Evolutionary conservation across 352 stramenopile genomes (phyloP), one percentile per base, ranked within the genome.

Genomic region (Pythium sukuiense): DNA sequence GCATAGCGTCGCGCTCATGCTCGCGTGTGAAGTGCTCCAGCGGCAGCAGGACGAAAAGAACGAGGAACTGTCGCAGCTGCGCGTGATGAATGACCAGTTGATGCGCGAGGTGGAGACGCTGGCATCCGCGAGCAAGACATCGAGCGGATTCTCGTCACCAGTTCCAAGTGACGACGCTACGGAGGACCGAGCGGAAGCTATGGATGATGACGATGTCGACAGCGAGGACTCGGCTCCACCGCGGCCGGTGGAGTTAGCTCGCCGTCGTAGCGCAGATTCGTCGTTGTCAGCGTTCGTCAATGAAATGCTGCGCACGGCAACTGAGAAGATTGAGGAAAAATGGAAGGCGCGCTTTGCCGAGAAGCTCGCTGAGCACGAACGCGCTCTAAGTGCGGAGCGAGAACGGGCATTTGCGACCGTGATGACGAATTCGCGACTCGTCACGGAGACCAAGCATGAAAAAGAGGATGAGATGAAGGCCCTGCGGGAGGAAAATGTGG

Each of bases 291-390:
- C 74, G n/a, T 91, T 88, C 62, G 82, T 93, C 50, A 82, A 84
- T 29, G 73, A 82, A 37, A 88, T 92, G 54, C 62, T 93, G 43
- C 83, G 89, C 45, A 85, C 87, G 39, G 85, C 85, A 3, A 92
- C 85, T 1, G 81, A 93, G 43, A 83, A 90, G 57, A 93, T 93
- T 46, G 83, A 93, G 61, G 79, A 90, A 29, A 93, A 92, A 59
- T 93, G 85, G 85, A 90, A 87, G 59, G 72, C 72, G 27, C 79
- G 85, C 11, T 92, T 93, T 61, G 77, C 82, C 0, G 81, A 90
- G 41, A 81, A 91, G 56, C 59, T 87, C 13, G 77, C 70, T 1
- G 85, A 93, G 27, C 80, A 91, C 30, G 83, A 92, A 45, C 79
- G 85, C 35, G 83, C 83, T 6, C 58, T 93, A 33, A 72, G 79